phyloP scores from a whole-genome alignment of 177 flowering plant species.

The Vitis hybrid region DNA sequence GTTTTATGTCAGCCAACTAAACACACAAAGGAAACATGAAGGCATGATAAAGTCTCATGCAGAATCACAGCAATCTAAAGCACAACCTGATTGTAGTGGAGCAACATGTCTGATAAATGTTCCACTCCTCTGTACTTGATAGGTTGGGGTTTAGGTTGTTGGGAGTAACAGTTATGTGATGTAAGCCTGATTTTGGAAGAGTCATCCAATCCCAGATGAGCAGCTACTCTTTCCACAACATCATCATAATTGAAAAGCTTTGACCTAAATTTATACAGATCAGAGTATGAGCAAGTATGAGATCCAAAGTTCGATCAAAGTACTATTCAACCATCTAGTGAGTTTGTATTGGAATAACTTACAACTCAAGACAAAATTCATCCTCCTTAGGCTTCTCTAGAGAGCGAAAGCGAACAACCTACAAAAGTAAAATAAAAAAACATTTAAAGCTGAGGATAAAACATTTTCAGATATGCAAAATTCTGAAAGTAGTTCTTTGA shows the following conservation, averaged over 20 bases:
- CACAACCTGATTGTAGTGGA: conserved; percentile 77
- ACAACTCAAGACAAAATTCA: conserved; percentile 69
- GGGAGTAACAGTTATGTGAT: conserved; percentile 78
- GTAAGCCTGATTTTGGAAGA: conserved; percentile 82
- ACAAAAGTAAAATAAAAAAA: conserved; percentile 2
- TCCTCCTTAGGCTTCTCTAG: conserved; percentile 72
- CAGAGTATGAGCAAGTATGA: background rate
- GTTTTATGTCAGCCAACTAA: background rate
- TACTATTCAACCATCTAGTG: background rate
- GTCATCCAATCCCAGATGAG: conserved; percentile 64
- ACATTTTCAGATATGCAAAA: too few species aligned
- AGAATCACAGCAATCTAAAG: background rate
- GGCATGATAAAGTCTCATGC: background rate
- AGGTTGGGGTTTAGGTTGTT: conserved; percentile 77
- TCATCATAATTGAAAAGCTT: conserved; percentile 71
- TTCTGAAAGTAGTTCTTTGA: too few species aligned
- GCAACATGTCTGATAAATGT: conserved; percentile 69
- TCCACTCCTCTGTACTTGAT: conserved; percentile 69
- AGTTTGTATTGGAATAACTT: conserved; percentile 18
- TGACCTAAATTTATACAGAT: conserved; percentile 38
- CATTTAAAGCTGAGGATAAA: too few species aligned
- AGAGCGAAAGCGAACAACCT: conserved; percentile 69
- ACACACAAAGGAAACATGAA: background rate
- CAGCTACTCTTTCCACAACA: conserved; percentile 77
- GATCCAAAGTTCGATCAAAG: background rate